These are phyloP conservation scores for Cryptosporidium ubiquitum DNA, from an alignment of 169 alveolate species.

Conservation along the genomic window DNA sequence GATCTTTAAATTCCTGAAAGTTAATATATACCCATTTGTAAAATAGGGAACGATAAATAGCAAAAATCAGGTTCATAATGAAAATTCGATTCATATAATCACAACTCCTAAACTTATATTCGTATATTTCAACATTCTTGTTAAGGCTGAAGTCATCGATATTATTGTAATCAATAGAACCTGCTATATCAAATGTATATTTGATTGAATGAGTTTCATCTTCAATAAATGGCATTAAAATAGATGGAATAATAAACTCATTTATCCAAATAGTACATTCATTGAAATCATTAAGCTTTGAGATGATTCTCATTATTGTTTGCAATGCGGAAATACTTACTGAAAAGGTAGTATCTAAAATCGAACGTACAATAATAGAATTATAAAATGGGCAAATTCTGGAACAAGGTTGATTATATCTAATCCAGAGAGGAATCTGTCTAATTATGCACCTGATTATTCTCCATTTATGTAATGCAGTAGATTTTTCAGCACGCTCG, in stretches of 20 bases:
- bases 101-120: conserved; percentile 1
- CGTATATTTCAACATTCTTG: conserved; percentile 15
- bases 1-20: neutral
- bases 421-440: conserved; percentile 65
- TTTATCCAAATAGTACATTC: conserved; percentile 46
- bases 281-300: neutral
- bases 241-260: conserved; percentile 29
- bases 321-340: conserved; percentile 57
- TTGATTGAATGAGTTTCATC: conserved; percentile 24
- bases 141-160: neutral
- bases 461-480: conserved; percentile 42
- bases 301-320: conserved; percentile 42
- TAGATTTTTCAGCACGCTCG: conserved; percentile 6
- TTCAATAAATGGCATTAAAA: conserved; percentile 30
- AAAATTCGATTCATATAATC: conserved; percentile 28
- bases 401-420: neutral
- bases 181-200: conserved; percentile 12
- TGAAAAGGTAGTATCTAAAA: conserved; percentile 40
- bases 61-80: conserved; percentile 12
- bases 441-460: conserved; percentile 46
- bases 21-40: conserved; percentile 47
- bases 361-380: conserved; percentile 48
- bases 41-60: conserved; percentile 33
- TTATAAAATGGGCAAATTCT: conserved; percentile 31
- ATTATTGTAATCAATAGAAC: neutral